phyloP scores from a whole-genome alignment of 2,329 filamentous ascomycete genomes.

The Alternaria viburni region DNA sequence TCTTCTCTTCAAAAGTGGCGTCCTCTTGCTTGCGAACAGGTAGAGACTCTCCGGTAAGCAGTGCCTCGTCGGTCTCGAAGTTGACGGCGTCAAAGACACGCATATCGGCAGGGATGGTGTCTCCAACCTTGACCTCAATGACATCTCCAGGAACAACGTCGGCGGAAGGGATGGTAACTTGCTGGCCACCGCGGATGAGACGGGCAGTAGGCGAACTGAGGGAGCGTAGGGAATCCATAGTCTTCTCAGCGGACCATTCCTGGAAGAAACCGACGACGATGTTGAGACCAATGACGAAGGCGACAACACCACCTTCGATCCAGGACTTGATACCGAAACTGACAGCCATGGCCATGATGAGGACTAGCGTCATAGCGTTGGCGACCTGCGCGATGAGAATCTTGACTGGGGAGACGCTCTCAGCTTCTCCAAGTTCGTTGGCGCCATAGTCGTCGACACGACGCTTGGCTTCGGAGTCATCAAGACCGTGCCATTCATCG shows the following conservation, averaged over 20 bases:
- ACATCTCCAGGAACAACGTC: conserved; percentile 72
- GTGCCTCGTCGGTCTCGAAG: conserved; percentile 75
- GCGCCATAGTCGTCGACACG: conserved; percentile 66
- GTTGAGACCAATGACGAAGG: conserved; percentile 54
- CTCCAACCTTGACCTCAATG: conserved; percentile 67
- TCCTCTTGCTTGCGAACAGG: conserved; percentile 69
- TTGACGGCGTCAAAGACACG: conserved; percentile 69
- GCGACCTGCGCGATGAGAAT: conserved; percentile 75
- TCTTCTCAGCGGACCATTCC: conserved; percentile 57
- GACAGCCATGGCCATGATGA: conserved; percentile 58
- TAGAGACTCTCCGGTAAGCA: conserved; percentile 73
- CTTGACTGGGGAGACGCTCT: conserved; percentile 71
- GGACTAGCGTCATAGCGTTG: conserved; percentile 78
- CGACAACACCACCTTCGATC: conserved; percentile 58
- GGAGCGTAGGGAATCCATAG: conserved; percentile 56
- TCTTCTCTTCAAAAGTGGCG: conserved; percentile 58
- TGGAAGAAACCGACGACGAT: conserved; percentile 55
- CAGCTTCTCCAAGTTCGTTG: conserved; percentile 74
- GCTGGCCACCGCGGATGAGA: conserved; percentile 60
- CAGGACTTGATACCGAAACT: conserved; percentile 56
- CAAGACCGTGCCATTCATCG: conserved; percentile 70
- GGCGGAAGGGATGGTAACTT: conserved; percentile 59
- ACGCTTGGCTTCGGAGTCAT: conserved; percentile 63
- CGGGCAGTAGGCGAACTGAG: conserved; percentile 55
- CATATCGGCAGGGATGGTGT: conserved; percentile 73